Percentiles rank a stretch among this genome's conserved stretches.
Conservation (phyloP, 2,329 filamentous ascomycete species). For the Colletotrichum eleusines region DNA sequence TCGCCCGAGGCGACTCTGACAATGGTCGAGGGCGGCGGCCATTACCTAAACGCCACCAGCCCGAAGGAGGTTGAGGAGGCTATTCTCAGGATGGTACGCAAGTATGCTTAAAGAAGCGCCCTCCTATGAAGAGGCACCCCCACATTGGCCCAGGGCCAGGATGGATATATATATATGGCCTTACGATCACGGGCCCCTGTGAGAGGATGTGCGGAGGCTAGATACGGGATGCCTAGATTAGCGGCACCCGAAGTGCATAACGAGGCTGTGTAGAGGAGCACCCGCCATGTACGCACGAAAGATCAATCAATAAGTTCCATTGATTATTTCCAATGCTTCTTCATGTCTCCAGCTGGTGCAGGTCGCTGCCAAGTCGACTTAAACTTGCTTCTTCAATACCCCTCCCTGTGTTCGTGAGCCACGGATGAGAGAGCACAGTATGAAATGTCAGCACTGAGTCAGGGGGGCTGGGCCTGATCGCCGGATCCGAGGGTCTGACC, state of each 20-base stretch:
- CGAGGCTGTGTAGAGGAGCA: background rate
- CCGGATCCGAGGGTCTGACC: conserved; percentile 15
- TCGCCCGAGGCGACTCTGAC: conserved; percentile 58
- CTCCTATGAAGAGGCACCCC: too few species aligned
- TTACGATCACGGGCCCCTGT: conserved; percentile 27
- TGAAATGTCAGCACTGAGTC: background rate
- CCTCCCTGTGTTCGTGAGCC: background rate
- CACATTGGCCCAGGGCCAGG: background rate
- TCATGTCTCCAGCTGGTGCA: background rate
- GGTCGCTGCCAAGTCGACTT: too few species aligned
- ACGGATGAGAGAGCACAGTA: background rate
- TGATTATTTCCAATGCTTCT: background rate
- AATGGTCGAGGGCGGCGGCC: conserved; percentile 58
- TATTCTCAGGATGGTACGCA: conserved; percentile 57
- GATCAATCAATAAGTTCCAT: background rate
- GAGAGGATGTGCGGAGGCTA: conserved; percentile 10
- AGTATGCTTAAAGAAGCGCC: conserved; percentile 45
- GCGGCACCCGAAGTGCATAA: background rate
- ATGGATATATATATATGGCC: background rate
- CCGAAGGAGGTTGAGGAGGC: conserved; percentile 59
- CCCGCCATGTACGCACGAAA: background rate
- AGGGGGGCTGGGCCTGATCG: background rate
- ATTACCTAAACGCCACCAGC: conserved; percentile 63
- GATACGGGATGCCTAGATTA: background rate
- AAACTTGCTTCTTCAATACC: too few species aligned